phyloP scores from a whole-genome alignment of 805 yeast species.

The Barnettozyma siamensis region DNA sequence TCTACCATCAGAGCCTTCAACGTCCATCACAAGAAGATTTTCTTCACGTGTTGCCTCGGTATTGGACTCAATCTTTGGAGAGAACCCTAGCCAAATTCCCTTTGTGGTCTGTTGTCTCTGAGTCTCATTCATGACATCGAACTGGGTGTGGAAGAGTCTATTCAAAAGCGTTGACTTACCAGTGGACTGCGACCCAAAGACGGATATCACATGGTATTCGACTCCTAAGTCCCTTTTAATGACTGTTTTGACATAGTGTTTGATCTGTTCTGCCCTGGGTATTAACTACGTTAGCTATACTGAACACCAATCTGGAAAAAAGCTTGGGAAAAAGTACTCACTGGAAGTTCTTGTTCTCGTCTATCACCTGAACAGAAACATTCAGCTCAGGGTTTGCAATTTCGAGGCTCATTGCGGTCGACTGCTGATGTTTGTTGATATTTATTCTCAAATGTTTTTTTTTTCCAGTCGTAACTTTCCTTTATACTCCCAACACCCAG shows the following conservation, averaged over 20 bases:
- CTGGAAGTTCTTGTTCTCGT: slow-evolving; percentile 47
- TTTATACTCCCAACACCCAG: neutral
- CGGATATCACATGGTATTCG: slow-evolving; percentile 85
- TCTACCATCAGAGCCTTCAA: slow-evolving; percentile 98
- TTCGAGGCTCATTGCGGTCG: neutral
- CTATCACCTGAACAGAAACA: slow-evolving; percentile 45
- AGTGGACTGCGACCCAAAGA: slow-evolving; percentile 95
- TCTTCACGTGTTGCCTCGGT: slow-evolving; percentile 13
- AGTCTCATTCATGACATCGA: slow-evolving; percentile 89
- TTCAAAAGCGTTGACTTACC: slow-evolving; percentile 93
- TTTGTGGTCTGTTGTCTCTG: slow-evolving; percentile 87
- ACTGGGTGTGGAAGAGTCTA: slow-evolving; percentile 75
- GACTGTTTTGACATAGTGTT: slow-evolving; percentile 27
- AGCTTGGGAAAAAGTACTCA: slow-evolving; percentile 2
- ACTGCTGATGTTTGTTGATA: neutral
- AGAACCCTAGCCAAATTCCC: slow-evolving; percentile 73
- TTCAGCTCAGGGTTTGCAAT: slow-evolving; percentile 2
- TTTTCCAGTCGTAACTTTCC: too few relatives aligned
- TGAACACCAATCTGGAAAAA: too few relatives aligned
- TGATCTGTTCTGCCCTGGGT: slow-evolving; percentile 8
- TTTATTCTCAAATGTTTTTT: neutral
- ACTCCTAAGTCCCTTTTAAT: slow-evolving; percentile 47
- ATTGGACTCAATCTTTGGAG: slow-evolving; percentile 33
- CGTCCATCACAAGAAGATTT: slow-evolving; percentile 74
- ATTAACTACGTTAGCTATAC: slow-evolving; percentile 9